Percentiles rank a stretch among this genome's conserved stretches.
These are phyloP conservation scores for Reticulascus tulasneorum DNA, from an alignment of 2,329 filamentous ascomycete species.

Conservation along the genomic window DNA sequence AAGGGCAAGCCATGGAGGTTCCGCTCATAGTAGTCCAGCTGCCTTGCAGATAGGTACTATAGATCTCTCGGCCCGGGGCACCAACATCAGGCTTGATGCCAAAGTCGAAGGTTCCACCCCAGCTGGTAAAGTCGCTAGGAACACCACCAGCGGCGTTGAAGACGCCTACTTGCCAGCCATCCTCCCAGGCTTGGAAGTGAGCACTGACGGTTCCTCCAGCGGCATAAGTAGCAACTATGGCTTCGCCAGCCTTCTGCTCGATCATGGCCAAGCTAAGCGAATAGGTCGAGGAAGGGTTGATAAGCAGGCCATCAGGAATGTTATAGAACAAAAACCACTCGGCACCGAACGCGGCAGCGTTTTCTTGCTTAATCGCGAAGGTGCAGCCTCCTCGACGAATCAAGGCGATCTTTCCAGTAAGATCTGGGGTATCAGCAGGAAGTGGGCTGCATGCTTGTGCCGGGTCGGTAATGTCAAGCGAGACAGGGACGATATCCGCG, in stretches of 20 bases:
- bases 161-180: conserved; percentile 16
- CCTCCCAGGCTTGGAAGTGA: conserved; percentile 15
- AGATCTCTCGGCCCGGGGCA: conserved; percentile 39
- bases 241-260: conserved; percentile 18
- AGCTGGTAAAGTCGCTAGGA: conserved; percentile 34
- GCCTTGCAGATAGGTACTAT: conserved; percentile 37
- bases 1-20: conserved; percentile 46
- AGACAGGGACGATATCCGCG: conserved; percentile 22
- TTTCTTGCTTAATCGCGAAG: conserved; percentile 21
- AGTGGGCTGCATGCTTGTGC: conserved; percentile 24
- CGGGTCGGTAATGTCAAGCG: conserved; percentile 17
- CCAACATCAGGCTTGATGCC: conserved; percentile 39
- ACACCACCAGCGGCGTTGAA: conserved; percentile 26
- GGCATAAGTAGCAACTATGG: conserved; percentile 21
- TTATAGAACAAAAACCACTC: conserved; percentile 27
- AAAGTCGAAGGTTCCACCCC: conserved; percentile 39
- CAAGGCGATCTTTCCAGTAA: conserved; percentile 10
- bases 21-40: conserved; percentile 36
- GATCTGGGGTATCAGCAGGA: conserved; percentile 11
- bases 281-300: conserved; percentile 8
- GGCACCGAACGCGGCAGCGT: conserved; percentile 22
- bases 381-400: conserved; percentile 30
- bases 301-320: conserved; percentile 10
- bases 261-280: conserved; percentile 18
- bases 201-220: conserved; percentile 10